A percentile compares a stretch with the other conserved stretches of the same genome.
Conservation (phyloP, 2,329 filamentous ascomycete genomes). For the Fusarium sp. region DNA sequence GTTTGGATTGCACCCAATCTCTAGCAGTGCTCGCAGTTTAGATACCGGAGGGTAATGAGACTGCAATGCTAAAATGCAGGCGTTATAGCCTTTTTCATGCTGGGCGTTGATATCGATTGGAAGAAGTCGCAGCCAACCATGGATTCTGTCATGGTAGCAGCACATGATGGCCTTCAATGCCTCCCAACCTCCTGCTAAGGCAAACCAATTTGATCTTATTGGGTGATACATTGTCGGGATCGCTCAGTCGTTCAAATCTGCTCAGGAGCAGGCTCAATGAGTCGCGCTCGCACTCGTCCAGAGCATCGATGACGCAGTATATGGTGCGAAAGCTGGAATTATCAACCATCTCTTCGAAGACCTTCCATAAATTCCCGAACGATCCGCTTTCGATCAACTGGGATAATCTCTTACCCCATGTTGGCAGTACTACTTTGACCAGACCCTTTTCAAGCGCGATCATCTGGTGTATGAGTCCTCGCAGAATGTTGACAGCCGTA, state of each 20-base stretch:
- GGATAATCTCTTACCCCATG: background rate
- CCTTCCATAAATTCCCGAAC: background rate
- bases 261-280: fast-evolving
- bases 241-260: too few species aligned
- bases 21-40: too few species aligned
- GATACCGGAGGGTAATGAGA: too few species aligned
- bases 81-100: too few species aligned
- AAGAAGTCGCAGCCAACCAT: too few species aligned
- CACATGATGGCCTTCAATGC: too few species aligned
- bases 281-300: too few species aligned
- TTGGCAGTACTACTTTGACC: fast-evolving
- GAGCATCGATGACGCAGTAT: slow-evolving; percentile 11
- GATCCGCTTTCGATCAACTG: background rate
- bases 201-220: fast-evolving
- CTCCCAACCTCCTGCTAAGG: too few species aligned
- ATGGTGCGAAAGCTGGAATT: fast-evolving
- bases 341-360: background rate
- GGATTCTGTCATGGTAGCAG: too few species aligned
- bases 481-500: background rate
- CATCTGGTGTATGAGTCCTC: slow-evolving; percentile 5
- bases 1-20: too few species aligned
- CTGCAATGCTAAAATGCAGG: too few species aligned
- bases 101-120: too few species aligned
- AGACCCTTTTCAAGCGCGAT: background rate
- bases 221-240: fast-evolving